Percentiles rank a stretch among this genome's conserved stretches.
phyloP scores from a whole-genome alignment of 176 grass and related monocot species.

The Zoysia pacifica region DNA sequence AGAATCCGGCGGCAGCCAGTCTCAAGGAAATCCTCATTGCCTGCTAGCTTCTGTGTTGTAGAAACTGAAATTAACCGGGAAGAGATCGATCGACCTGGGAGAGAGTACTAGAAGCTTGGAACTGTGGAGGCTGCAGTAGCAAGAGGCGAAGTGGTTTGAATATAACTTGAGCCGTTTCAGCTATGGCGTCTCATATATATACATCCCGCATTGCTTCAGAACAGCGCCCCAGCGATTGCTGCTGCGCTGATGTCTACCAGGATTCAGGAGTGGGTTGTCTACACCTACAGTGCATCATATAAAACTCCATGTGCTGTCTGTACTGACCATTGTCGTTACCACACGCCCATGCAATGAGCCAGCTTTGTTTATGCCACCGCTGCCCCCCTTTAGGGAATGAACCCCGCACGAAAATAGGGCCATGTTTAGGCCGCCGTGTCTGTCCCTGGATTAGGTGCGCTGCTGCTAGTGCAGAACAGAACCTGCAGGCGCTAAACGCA shows the following conservation, averaged over 20 bases:
- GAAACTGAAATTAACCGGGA: not conserved
- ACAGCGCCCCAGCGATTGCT: not conserved
- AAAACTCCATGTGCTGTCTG: slow-evolving; percentile 33
- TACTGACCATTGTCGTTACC: slow-evolving; percentile 6
- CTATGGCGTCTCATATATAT: slow-evolving; percentile 30
- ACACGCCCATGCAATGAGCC: not conserved
- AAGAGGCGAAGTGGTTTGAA: slow-evolving; percentile 24
- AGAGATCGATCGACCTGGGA: not conserved
- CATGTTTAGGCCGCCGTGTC: not conserved
- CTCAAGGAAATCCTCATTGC: slow-evolving; percentile 32
- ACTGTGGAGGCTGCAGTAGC: not conserved
- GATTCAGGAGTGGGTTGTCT: slow-evolving; percentile 20
- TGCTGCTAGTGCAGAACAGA: not conserved
- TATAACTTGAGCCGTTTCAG: slow-evolving; percentile 11
- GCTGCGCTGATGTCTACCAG: slow-evolving; percentile 38
- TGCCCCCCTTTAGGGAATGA: slow-evolving; percentile 27
- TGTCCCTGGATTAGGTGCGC: slow-evolving; percentile 34
- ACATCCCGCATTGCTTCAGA: not conserved
- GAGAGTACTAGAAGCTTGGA: not conserved
- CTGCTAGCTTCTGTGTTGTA: not conserved
- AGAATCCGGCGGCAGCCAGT: slow-evolving; percentile 1
- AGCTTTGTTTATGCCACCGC: slow-evolving; percentile 2
- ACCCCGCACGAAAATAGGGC: slow-evolving; percentile 40
- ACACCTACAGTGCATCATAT: not conserved
- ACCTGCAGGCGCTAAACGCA: slow-evolving; percentile 7